Conservation (phyloP, 2,329 filamentous ascomycete species). For the Pseudocercospora crystallina region DNA sequence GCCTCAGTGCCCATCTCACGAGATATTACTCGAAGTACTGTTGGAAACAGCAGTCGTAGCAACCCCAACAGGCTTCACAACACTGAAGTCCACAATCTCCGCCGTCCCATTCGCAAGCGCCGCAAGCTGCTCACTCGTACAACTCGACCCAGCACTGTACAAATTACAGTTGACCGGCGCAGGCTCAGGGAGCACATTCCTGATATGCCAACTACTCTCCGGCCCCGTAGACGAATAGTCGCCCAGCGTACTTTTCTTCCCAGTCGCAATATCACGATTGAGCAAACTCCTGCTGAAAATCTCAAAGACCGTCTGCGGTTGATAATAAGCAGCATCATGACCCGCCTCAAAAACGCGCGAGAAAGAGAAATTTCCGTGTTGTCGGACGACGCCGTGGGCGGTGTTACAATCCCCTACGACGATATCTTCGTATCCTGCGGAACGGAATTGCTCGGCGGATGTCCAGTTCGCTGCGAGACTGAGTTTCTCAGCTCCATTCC, state of each 20-base stretch:
- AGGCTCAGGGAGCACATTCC: constrained; percentile 43
- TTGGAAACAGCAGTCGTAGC: no score
- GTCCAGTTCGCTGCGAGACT: constrained; percentile 30
- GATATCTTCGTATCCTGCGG: constrained; percentile 35
- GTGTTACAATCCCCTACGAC: constrained; percentile 28
- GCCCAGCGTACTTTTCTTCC: constrained; percentile 43
- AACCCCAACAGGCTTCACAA: constrained; percentile 26
- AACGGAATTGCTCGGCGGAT: constrained; percentile 20
- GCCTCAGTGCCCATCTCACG: no score
- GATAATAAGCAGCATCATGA: constrained; percentile 41
- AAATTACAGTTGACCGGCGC: constrained; percentile 46
- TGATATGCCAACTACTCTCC: constrained; percentile 44
- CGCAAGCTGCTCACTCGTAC: constrained; percentile 46
- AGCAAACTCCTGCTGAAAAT: constrained; percentile 56
- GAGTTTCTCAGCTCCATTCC: constrained; percentile 32
- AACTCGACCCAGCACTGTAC: constrained; percentile 39
- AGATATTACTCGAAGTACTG: no score
- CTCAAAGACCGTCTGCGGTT: constrained; percentile 55
- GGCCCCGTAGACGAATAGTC: constrained; percentile 42
- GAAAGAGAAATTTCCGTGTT: constrained; percentile 38
- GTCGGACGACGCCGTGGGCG: constrained; percentile 32
- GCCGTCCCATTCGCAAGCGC: constrained; percentile 48
- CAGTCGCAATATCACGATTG: constrained; percentile 56
- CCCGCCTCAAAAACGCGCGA: constrained; percentile 36
- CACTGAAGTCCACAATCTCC: constrained; percentile 47